Evolutionary conservation across 306 rosid species (phyloP).

Genomic region (Inga oerstediana): DNA sequence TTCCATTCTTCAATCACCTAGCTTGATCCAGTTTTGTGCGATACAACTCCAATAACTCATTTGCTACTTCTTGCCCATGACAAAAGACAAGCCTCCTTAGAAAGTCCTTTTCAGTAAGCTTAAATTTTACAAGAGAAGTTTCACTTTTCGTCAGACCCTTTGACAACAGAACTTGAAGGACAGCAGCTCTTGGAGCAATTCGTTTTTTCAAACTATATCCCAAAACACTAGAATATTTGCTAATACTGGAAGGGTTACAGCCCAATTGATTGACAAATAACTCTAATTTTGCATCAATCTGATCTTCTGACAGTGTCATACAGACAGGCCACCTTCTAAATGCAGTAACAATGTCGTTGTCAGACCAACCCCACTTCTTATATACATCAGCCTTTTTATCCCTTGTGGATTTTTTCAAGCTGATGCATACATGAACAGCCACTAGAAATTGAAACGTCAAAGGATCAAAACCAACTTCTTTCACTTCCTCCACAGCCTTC

Average conservation of each 20-base stretch:
- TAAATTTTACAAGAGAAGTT: not conserved
- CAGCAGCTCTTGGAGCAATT: not conserved
- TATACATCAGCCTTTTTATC: not conserved
- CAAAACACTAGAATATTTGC: not conserved
- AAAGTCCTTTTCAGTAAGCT: not conserved
- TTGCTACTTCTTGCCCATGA: conserved; percentile 36
- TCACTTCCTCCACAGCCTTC: not conserved
- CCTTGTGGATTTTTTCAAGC: not conserved
- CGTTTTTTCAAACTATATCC: not conserved
- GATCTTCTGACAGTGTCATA: not conserved
- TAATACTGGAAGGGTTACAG: not conserved
- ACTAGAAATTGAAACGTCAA: not conserved
- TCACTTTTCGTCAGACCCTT: not conserved
- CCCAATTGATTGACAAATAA: not conserved
- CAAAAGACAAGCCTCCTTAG: not conserved
- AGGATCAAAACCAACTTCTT: not conserved
- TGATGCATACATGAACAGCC: not conserved
- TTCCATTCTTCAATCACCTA: not conserved
- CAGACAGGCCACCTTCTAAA: not conserved
- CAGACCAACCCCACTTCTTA: conserved; percentile 30
- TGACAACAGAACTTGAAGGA: not conserved
- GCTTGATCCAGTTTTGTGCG: conserved; percentile 14
- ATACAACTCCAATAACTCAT: conserved; percentile 36
- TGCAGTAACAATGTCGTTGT: not conserved
- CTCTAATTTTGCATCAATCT: not conserved